phyloP scores from a whole-genome alignment of 2,329 filamentous ascomycete species.

The Aspergillus arachidicola region DNA sequence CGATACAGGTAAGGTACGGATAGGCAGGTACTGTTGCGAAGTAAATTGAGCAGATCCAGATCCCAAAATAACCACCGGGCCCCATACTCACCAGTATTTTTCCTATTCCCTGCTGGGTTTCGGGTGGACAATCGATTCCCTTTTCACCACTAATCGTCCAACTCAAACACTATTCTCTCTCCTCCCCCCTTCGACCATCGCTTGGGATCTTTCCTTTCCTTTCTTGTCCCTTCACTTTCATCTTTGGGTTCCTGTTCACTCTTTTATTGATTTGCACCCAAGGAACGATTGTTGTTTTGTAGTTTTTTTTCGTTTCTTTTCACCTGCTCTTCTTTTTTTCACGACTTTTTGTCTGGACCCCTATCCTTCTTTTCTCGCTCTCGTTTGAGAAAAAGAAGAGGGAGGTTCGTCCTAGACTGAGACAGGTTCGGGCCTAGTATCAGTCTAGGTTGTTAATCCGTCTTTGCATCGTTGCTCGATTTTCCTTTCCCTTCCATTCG shows the following conservation, averaged over 20 bases:
- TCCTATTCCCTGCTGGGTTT: slow-evolving; percentile 23
- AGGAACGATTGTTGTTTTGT: slow-evolving; percentile 3
- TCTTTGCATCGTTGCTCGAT: neutral
- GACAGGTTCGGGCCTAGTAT: slow-evolving; percentile 17
- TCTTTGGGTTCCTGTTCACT: slow-evolving; percentile 23
- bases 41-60: slow-evolving; percentile 25
- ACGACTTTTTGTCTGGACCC: slow-evolving; percentile 13
- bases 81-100: slow-evolving; percentile 20
- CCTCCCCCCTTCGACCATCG: slow-evolving; percentile 33
- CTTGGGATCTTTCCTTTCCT: slow-evolving; percentile 23
- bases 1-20: slow-evolving; percentile 13
- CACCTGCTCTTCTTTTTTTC: slow-evolving; percentile 17
- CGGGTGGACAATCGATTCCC: slow-evolving; percentile 28
- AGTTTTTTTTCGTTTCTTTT: slow-evolving; percentile 18
- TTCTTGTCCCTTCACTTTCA: slow-evolving; percentile 18
- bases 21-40: slow-evolving; percentile 13
- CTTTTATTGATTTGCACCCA: slow-evolving; percentile 17
- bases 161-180: slow-evolving; percentile 27
- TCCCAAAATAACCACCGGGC: slow-evolving; percentile 35
- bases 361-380: slow-evolving; percentile 28
- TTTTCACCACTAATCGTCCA: slow-evolving; percentile 28
- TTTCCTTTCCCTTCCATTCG: slow-evolving; percentile 23
- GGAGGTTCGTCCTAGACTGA: slow-evolving; percentile 17
- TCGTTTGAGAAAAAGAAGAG: slow-evolving; percentile 33
- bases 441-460: slow-evolving; percentile 2